Evolutionary conservation across 2,329 filamentous ascomycete species (phyloP).

Genomic region (Aspergillus quadricinctus): DNA sequence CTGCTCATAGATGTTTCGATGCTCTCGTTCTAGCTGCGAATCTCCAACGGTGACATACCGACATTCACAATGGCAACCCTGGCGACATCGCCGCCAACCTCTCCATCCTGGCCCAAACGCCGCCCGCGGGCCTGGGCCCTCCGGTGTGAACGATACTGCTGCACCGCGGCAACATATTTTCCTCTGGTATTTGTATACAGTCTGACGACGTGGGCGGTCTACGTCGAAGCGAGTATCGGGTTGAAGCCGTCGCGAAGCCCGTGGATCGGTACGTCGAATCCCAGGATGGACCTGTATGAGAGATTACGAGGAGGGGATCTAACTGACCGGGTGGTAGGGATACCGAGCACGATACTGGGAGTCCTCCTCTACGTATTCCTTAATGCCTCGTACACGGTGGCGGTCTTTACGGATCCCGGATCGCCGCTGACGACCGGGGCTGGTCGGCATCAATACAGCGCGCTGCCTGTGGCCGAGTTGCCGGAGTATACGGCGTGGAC

Average conservation of each 20-base stretch:
- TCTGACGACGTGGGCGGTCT: slow-evolving; percentile 90
- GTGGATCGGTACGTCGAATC: slow-evolving; percentile 36
- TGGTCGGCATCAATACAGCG: slow-evolving; percentile 58
- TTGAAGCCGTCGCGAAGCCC: slow-evolving; percentile 48
- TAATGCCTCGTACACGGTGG: slow-evolving; percentile 84
- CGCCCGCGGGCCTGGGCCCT: slow-evolving; percentile 40
- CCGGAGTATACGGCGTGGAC: slow-evolving; percentile 71
- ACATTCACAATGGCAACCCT: slow-evolving; percentile 33
- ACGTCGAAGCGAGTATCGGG: slow-evolving; percentile 74
- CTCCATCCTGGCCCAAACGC: slow-evolving; percentile 39
- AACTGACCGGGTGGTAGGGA: slow-evolving; percentile 20
- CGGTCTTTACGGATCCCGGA: slow-evolving; percentile 89
- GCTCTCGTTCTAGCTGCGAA: not conserved
- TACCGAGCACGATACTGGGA: slow-evolving; percentile 57
- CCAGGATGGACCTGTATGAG: not conserved
- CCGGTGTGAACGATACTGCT: slow-evolving; percentile 75
- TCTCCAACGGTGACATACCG: not conserved
- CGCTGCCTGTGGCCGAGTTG: slow-evolving; percentile 69
- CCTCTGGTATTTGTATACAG: slow-evolving; percentile 87
- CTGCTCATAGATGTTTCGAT: not conserved
- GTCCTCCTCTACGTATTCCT: slow-evolving; percentile 71
- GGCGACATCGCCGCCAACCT: slow-evolving; percentile 35
- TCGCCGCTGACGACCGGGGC: slow-evolving; percentile 47
- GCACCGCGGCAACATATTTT: slow-evolving; percentile 71
- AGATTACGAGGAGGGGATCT: not conserved